Evolutionary conservation across 805 yeast species (phyloP).

Genomic region (Yamadazyma insecticola): DNA sequence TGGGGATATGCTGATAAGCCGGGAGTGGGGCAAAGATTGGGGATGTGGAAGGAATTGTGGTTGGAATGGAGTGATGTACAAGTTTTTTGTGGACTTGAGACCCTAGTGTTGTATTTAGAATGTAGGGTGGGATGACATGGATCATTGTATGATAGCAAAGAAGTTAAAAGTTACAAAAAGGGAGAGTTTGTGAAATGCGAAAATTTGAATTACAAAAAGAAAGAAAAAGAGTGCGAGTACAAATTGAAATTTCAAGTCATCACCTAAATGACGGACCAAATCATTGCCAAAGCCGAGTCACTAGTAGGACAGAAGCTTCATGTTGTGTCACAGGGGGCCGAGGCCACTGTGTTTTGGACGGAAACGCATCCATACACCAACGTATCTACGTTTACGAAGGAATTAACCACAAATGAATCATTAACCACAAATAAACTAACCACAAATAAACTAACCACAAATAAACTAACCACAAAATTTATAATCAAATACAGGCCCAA

Average conservation of each 20-base stretch:
- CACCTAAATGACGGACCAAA: conserved; percentile 52
- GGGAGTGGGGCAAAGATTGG: conserved; percentile 2
- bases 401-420: conserved; percentile 14
- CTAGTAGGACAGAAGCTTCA: conserved; percentile 44
- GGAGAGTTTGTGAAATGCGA: too few species aligned
- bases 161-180: too few species aligned
- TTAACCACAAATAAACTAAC: conserved; percentile 18
- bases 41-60: too few species aligned
- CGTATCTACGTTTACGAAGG: too few species aligned
- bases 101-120: conserved; percentile 35
- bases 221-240: too few species aligned
- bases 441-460: conserved; percentile 17
- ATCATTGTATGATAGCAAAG: too few species aligned
- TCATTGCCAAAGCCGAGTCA: conserved; percentile 39
- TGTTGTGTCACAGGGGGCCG: conserved; percentile 84
- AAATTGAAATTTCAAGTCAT: neutral
- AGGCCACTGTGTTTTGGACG: conserved; percentile 71
- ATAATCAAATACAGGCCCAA: conserved; percentile 84
- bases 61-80: conserved; percentile 4
- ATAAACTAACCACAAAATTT: conserved; percentile 30
- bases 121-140: conserved; percentile 41
- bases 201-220: too few species aligned
- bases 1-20: conserved; percentile 2
- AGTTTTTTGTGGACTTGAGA: conserved; percentile 22
- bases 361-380: conserved; percentile 59